phyloP scores from a whole-genome alignment of 495 filamentous ascomycete species.

The Chaetomium cochliodes region DNA sequence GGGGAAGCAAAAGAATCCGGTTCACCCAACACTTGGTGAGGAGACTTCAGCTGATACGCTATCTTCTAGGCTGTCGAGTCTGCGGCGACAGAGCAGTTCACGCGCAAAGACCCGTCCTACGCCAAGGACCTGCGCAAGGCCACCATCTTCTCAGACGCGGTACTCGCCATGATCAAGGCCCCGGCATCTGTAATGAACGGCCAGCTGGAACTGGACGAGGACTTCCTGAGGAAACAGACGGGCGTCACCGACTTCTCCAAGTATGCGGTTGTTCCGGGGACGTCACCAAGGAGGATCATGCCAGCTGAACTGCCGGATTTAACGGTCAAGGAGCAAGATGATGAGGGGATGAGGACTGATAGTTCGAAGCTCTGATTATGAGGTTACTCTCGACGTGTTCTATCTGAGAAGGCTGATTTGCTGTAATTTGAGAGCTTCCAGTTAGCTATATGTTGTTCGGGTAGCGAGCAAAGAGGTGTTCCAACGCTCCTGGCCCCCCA shows the following conservation, averaged over 20 bases:
- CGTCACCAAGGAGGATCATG: constrained; percentile 73
- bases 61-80: constrained; percentile 61
- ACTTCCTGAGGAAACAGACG: constrained; percentile 67
- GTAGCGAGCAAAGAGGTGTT: not conserved
- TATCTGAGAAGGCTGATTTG: not conserved
- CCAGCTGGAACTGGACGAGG: constrained; percentile 72
- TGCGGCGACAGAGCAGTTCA: constrained; percentile 61
- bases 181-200: constrained; percentile 66
- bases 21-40: constrained; percentile 15
- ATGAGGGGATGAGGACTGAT: constrained; percentile 73
- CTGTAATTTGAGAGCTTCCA: not conserved
- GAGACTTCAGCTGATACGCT: not conserved
- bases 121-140: constrained; percentile 62
- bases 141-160: constrained; percentile 76
- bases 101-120: constrained; percentile 38
- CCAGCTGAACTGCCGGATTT: constrained; percentile 67
- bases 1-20: not conserved
- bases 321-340: constrained; percentile 74
- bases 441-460: not conserved
- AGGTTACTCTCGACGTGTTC: not conserved
- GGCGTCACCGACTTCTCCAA: constrained; percentile 70
- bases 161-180: constrained; percentile 68
- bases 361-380: constrained; percentile 50
- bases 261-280: constrained; percentile 67
- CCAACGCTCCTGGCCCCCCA: not conserved